Base-by-base conservation (phyloP, 129 eudicot genomes). In the Flaveria trinervia region DNA sequence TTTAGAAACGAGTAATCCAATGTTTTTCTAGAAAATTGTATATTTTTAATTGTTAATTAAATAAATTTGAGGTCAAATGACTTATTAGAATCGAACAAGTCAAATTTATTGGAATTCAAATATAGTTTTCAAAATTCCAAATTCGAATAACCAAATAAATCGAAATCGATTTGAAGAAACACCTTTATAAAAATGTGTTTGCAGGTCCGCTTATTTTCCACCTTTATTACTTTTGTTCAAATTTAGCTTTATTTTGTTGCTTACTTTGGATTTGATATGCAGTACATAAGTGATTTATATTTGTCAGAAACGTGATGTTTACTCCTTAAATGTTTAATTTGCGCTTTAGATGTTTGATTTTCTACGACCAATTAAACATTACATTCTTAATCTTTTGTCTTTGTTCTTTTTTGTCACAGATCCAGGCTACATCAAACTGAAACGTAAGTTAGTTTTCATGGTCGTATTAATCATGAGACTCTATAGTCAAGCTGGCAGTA, bases 381-480 rank as follows among this genome's bases (percentile, higher is more conserved):
- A 1, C 43, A 60, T 26, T 70, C 6, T 28, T 76, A 73, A 81
- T 65, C 26, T 5, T 30, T 5, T 18, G 39, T 60, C 11, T 45
- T 62, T 12, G 54, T 16, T 52, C 48, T 10, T 80, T 14, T 69
- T 74, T 26, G 30, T 18, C 49, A 77, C 92, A 91, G 94, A 81
- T 70, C 84, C 84, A 13, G 88, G 85, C 28, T 91, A 88, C 85
- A 68, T 91, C 81, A 82, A 83, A 85, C 28, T 91, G 25, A 91
- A 85, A 79, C 72, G 94, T 88, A 86, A 86, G 97, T 85, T 16
- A 15, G 1, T 22, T 14, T 66, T 64, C 12, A 4, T 36, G 16
- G 5, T 11, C 5, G 13, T 56, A 18, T 56, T 56, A 56, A 18
- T 56, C 62, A 7, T 20, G 62, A 56, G 62, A 56, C 4, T 56